Evolutionary conservation across 495 filamentous ascomycete species (phyloP).

Genomic region (Daldinia grandis): DNA sequence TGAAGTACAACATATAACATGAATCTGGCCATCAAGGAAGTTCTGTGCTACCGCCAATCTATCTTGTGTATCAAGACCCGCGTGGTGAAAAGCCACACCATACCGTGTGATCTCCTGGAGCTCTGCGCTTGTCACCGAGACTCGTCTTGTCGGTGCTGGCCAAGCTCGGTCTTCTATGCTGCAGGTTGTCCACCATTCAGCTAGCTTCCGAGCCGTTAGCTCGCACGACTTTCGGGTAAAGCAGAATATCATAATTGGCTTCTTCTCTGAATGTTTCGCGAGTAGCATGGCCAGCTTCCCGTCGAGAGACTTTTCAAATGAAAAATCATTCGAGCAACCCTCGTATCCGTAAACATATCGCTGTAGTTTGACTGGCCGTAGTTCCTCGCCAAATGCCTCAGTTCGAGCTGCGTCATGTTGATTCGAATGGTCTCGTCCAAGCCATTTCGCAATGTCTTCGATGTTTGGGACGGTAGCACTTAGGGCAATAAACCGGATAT

Average conservation of each 20-base stretch:
- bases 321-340: conserved; percentile 77
- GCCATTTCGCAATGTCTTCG: conserved; percentile 87
- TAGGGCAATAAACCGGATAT: conserved; percentile 89
- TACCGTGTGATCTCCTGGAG: conserved; percentile 69
- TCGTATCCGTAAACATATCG: conserved; percentile 83
- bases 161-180: conserved; percentile 68
- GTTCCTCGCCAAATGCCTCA: conserved; percentile 90
- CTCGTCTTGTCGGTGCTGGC: conserved; percentile 65
- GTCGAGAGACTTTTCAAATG: conserved; percentile 82
- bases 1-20: conserved; percentile 93
- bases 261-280: conserved; percentile 74
- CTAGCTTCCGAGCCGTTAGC: conserved; percentile 76
- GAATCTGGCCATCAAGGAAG: conserved; percentile 79
- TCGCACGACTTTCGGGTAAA: conserved; percentile 82
- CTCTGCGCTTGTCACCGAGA: conserved; percentile 67
- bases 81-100: conserved; percentile 94
- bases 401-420: conserved; percentile 72
- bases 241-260: conserved; percentile 95
- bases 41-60: conserved; percentile 73
- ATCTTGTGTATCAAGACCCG: conserved; percentile 78
- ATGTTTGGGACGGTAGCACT: conserved; percentile 96
- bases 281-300: conserved; percentile 80
- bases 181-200: conserved; percentile 69
- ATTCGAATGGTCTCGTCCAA: conserved; percentile 78
- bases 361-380: conserved; percentile 86